Evolutionary conservation across 1,284 basidiomycete species (phyloP).

Genomic region (Leucoagaricus sp.): DNA sequence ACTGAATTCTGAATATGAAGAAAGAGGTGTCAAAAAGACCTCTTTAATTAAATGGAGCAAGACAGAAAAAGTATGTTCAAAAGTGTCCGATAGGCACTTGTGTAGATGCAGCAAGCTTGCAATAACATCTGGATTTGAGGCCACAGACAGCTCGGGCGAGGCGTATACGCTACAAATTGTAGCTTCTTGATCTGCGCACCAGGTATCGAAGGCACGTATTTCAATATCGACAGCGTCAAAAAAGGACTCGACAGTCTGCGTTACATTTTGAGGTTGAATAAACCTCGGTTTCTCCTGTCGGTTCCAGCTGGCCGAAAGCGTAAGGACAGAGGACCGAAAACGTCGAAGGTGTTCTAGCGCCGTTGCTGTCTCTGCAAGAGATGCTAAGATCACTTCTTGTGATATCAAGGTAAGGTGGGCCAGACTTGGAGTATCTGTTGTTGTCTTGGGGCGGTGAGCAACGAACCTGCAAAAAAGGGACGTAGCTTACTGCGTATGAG

Average conservation of each 20-base stretch:
- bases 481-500: conserved; percentile 34
- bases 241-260: conserved; percentile 79
- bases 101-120: conserved; percentile 71
- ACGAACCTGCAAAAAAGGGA: neutral
- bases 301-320: conserved; percentile 22
- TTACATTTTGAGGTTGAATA: conserved; percentile 27
- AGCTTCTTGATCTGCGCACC: conserved; percentile 74
- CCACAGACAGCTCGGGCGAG: neutral
- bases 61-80: conserved; percentile 57
- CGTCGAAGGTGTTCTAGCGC: conserved; percentile 60
- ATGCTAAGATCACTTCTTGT: conserved; percentile 61
- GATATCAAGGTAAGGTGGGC: conserved; percentile 64
- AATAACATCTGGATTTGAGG: conserved; percentile 31
- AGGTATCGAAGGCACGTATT: conserved; percentile 58
- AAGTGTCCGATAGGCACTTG: conserved; percentile 55
- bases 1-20: conserved; percentile 18
- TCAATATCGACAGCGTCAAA: conserved; percentile 70
- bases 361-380: conserved; percentile 58
- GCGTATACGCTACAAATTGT: conserved; percentile 48
- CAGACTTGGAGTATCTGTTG: conserved; percentile 55
- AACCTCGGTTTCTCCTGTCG: neutral
- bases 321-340: conserved; percentile 42
- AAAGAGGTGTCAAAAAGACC: conserved; percentile 28
- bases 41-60: conserved; percentile 47
- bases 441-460: conserved; percentile 38